phyloP scores from a whole-genome alignment of 495 filamentous ascomycete species.

The Penicillium arizonense region DNA sequence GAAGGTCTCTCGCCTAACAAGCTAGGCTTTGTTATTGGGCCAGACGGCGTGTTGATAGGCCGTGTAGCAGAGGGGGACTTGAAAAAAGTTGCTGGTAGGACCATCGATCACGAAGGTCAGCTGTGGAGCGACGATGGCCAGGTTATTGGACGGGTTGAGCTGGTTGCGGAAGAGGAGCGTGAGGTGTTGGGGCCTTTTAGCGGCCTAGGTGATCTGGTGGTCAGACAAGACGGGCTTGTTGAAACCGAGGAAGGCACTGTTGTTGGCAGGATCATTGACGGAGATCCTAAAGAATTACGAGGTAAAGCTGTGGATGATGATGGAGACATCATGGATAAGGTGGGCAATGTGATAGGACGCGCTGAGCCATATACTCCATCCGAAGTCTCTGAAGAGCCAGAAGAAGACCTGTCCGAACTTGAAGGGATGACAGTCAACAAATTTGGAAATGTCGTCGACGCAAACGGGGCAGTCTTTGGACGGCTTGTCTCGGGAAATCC shows the following conservation, averaged over 20 bases:
- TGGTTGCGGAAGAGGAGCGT: conserved; percentile 69
- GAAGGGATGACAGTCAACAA: conserved; percentile 88
- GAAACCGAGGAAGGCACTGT: conserved; percentile 64
- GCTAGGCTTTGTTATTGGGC: conserved; percentile 69
- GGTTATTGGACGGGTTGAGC: conserved; percentile 70
- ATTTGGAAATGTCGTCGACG: conserved; percentile 80
- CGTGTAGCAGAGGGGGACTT: conserved; percentile 66
- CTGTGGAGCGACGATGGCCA: conserved; percentile 68
- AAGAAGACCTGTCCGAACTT: conserved; percentile 63
- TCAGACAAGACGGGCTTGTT: conserved; percentile 69
- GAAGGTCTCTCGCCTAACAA: conserved; percentile 74
- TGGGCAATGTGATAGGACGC: conserved; percentile 76
- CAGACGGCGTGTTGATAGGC: conserved; percentile 66
- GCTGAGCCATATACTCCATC: conserved; percentile 57
- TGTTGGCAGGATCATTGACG: conserved; percentile 73
- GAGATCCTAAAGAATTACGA: conserved; percentile 69
- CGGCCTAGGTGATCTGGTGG: conserved; percentile 65
- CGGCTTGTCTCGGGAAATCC: conserved; percentile 70
- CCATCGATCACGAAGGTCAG: conserved; percentile 62
- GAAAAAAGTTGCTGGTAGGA: conserved; percentile 65
- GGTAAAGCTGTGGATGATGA: conserved; percentile 77
- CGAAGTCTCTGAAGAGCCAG: conserved; percentile 55
- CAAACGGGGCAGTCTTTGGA: conserved; percentile 67
- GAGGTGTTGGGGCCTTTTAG: conserved; percentile 74
- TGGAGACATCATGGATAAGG: conserved; percentile 78